Evolutionary conservation across 768 basidiomycete genomes (phyloP).

Genomic region (Russula sp.): DNA sequence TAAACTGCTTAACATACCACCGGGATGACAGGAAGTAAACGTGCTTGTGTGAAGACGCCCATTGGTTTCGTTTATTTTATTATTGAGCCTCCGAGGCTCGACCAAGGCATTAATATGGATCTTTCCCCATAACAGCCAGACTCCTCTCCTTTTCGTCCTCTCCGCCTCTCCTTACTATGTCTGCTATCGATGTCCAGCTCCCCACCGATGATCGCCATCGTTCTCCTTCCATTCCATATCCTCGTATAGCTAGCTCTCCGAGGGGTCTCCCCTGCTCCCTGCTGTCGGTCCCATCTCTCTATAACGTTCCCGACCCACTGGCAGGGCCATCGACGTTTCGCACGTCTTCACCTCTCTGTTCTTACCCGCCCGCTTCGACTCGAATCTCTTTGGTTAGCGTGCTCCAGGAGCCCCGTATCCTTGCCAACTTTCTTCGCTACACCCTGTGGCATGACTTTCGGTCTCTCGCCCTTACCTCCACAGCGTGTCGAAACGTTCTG

Average conservation of each 20-base stretch:
- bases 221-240: neutral
- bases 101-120: neutral
- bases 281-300: neutral
- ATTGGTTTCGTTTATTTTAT: slow-evolving; percentile 2
- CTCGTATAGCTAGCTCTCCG: neutral
- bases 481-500: slow-evolving; percentile 33
- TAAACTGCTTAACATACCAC: too few species aligned
- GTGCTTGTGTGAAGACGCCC: neutral
- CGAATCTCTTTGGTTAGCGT: slow-evolving; percentile 27
- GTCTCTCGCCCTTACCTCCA: slow-evolving; percentile 35
- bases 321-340: neutral
- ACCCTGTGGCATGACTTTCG: slow-evolving; percentile 39
- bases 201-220: neutral
- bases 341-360: neutral
- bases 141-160: neutral
- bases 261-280: neutral
- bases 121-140: neutral
- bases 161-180: neutral
- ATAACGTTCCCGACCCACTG: neutral
- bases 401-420: slow-evolving; percentile 33
- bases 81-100: neutral
- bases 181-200: neutral
- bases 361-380: slow-evolving; percentile 1
- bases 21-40: neutral
- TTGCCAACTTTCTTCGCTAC: slow-evolving; percentile 31